Evolutionary conservation across 345 rosid genomes (phyloP).

Genomic region (Citrus hindsii): DNA sequence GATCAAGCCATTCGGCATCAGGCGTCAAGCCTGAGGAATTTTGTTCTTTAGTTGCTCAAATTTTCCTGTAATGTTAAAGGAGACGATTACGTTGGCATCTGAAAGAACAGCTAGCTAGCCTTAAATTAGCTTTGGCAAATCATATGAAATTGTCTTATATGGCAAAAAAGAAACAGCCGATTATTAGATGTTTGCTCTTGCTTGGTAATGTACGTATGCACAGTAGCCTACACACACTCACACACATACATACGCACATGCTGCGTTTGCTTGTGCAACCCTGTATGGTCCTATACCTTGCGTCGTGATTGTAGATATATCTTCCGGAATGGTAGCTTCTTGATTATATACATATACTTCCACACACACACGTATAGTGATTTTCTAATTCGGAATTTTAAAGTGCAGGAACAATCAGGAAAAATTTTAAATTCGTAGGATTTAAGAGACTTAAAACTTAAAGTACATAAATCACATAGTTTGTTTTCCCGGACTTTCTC

Average conservation of each 20-base stretch:
- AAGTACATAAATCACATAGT: too few relatives aligned
- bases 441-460: too few relatives aligned
- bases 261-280: not conserved
- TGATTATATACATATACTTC: too few relatives aligned
- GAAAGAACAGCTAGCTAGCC: not conserved
- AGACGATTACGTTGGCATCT: not conserved
- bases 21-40: not conserved
- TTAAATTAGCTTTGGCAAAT: not conserved
- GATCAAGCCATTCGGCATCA: not conserved
- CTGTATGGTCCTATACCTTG: not conserved
- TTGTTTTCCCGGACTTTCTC: accelerated
- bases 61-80: not conserved
- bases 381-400: too few relatives aligned
- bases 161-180: not conserved
- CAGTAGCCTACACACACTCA: not conserved
- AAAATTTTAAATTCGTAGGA: too few relatives aligned
- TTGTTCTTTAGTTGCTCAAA: not conserved
- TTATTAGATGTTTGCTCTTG: not conserved
- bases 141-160: not conserved
- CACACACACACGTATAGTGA: too few relatives aligned
- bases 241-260: not conserved
- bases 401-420: accelerated
- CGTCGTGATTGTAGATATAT: not conserved
- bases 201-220: not conserved
- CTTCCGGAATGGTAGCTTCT: not conserved